Evolutionary conservation across 2,329 filamentous ascomycete species (phyloP).

Genomic region (Paecilomyces formosus): DNA sequence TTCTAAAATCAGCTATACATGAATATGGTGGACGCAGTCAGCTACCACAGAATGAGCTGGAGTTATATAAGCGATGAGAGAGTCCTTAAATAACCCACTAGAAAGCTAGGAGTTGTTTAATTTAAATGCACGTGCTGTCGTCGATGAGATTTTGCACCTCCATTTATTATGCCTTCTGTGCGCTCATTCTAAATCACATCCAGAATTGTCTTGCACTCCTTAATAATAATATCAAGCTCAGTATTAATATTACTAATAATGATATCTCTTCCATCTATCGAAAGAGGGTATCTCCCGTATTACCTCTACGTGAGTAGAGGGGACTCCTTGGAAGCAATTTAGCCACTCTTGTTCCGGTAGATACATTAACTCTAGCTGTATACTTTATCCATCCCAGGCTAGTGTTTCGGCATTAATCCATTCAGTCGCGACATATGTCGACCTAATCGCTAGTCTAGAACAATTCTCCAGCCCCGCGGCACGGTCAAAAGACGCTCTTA

Average conservation of each 20-base stretch:
- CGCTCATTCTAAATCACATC: background rate
- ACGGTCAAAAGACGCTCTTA: conserved; percentile 17
- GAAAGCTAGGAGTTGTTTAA: background rate
- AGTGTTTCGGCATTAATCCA: conserved; percentile 16
- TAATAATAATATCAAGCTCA: background rate
- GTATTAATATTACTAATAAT: background rate
- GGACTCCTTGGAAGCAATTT: background rate
- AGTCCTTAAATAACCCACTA: no score
- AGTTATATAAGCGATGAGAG: background rate
- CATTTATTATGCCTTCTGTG: background rate
- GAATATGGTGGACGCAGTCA: no score
- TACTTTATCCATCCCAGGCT: conserved; percentile 6
- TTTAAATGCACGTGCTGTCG: background rate
- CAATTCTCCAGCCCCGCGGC: conserved; percentile 22
- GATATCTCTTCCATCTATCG: conserved; percentile 3
- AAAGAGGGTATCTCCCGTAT: conserved; percentile 20
- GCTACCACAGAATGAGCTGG: background rate
- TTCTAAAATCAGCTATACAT: no score
- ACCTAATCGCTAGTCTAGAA: conserved; percentile 10
- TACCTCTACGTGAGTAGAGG: conserved; percentile 15
- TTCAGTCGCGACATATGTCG: conserved; percentile 20
- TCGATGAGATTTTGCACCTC: background rate
- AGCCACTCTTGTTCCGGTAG: background rate
- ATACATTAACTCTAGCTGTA: background rate
- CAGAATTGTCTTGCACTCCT: background rate